Evolutionary conservation across 495 filamentous ascomycete species (phyloP), one percentile per base, ranked within the genome.

Genomic region (Penicillium tannophilum): DNA sequence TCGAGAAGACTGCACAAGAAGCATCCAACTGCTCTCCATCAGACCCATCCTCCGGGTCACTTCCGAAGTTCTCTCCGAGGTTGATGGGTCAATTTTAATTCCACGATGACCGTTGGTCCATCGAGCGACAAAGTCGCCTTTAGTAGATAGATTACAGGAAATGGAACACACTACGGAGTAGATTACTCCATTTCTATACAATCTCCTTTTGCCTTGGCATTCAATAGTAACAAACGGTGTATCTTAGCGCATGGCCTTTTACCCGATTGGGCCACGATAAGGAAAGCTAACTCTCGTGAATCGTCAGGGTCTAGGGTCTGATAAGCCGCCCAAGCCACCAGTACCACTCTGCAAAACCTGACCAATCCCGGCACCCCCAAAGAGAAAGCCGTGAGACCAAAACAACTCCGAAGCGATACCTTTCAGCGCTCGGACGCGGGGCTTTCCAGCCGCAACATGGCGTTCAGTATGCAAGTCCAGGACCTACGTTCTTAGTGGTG

Each of bases 1-100:
- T 66, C 62, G 75, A 71, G 73, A 72, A 68, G 70, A 75, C 73
- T 76, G 73, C 73, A 63, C 72, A 73, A 79, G 76, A 77, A 79
- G 76, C 75, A 79, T 78, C 75, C 74, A 79, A 79, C 75, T 79
- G 76, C 76, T 77, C 73, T 72, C 76, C 72, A 79, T 77, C 73
- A 64, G 58, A 66, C 61, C 69, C 71, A 60, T 71, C 68, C 75
- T 71, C 60, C 59, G 67, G 67, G 62, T 70, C 62, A 51, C 53
- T 60, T 62, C 58, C 31, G 43, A 55, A 52, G 46, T 54, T 24
- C 43, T 56, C 55, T 47, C 58, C 56, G 58, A 55, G 60, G 60
- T 63, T 68, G 67, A 70, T 70, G 67, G 67, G 67, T 63, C 66
- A 54, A 43, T 43, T 54, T 30, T 10, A 44, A 17, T 48, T 48